These are phyloP conservation scores for Cordyceps tenuipes DNA, from an alignment of 2,329 filamentous ascomycete genomes.

Conservation along the genomic window DNA sequence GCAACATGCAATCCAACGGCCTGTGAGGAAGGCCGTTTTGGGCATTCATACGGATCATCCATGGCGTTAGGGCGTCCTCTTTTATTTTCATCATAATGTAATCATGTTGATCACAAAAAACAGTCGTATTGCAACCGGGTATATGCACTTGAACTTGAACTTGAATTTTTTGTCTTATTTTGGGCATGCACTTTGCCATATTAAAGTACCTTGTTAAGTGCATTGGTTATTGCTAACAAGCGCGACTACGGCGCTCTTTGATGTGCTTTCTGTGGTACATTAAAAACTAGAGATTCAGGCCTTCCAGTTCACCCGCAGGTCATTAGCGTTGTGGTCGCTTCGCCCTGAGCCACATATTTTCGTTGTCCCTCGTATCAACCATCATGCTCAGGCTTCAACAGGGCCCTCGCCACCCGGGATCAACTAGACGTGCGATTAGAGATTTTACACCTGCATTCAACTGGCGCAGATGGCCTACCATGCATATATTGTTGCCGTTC, in stretches of 20 bases:
- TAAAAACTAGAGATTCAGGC: not conserved
- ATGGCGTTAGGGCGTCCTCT: slow-evolving; percentile 18
- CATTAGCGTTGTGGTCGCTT: not conserved
- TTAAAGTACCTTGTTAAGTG: not conserved
- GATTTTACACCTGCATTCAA: not conserved
- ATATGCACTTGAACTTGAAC: not conserved
- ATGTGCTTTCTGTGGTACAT: not conserved
- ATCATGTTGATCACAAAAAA: slow-evolving; percentile 6
- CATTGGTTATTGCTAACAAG: not conserved
- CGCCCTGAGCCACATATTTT: slow-evolving; percentile 1
- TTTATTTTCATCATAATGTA: not conserved
- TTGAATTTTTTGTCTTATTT: not conserved
- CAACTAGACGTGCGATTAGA: slow-evolving; percentile 40
- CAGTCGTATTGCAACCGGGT: not conserved
- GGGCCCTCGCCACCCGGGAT: slow-evolving; percentile 73
- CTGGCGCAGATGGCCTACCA: slow-evolving; percentile 52
- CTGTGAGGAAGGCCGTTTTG: slow-evolving; percentile 16
- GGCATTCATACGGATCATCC: not conserved
- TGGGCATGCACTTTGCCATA: not conserved
- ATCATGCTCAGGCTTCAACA: slow-evolving; percentile 20
- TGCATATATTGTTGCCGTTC: slow-evolving; percentile 99
- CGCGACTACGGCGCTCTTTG: not conserved
- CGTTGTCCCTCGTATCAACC: slow-evolving; percentile 14
- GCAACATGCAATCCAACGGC: slow-evolving; percentile 31
- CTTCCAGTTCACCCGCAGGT: not conserved